A percentile compares a stretch with the other conserved stretches of the same genome.
Evolutionary conservation across 1,284 basidiomycete species (phyloP).

Genomic region (Ustilago hordei): DNA sequence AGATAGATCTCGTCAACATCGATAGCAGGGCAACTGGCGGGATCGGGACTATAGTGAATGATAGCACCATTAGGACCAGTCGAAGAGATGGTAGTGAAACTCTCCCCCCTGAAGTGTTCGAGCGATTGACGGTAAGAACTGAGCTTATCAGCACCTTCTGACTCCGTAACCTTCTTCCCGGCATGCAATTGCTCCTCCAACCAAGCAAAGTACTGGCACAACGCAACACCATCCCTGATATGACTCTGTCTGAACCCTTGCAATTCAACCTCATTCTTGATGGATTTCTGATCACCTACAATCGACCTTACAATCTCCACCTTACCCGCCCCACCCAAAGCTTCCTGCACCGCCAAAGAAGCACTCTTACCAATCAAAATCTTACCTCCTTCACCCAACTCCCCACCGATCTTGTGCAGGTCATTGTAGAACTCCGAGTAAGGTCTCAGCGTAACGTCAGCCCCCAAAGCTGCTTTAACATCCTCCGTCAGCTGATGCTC

Average conservation of each 20-base stretch:
- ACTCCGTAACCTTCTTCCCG: constrained; percentile 81
- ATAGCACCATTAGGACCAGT: constrained; percentile 89
- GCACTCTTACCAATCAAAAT: constrained; percentile 66
- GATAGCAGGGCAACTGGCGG: constrained; percentile 80
- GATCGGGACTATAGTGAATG: constrained; percentile 90
- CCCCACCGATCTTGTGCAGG: constrained; percentile 45
- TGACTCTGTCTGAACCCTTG: constrained; percentile 90
- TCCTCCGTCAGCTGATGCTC: constrained; percentile 75
- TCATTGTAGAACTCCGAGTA: constrained; percentile 73
- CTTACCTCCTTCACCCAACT: constrained; percentile 46
- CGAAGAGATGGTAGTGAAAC: constrained; percentile 92
- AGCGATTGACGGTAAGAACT: constrained; percentile 83
- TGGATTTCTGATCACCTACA: constrained; percentile 84
- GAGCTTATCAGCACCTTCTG: constrained; percentile 82
- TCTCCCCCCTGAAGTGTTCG: constrained; percentile 84
- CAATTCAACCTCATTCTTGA: constrained; percentile 88
- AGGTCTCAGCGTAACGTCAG: constrained; percentile 77
- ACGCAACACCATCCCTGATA: constrained; percentile 88
- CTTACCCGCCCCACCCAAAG: constrained; percentile 62
- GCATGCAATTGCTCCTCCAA: constrained; percentile 82
- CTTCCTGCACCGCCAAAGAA: constrained; percentile 64
- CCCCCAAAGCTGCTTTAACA: constrained; percentile 75
- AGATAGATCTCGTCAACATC: constrained; percentile 76
- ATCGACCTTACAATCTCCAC: constrained; percentile 71
- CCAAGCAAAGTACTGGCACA: constrained; percentile 87